phyloP scores from a whole-genome alignment of 2,329 filamentous ascomycete genomes.

The Fusarium pseudoanthophilum region DNA sequence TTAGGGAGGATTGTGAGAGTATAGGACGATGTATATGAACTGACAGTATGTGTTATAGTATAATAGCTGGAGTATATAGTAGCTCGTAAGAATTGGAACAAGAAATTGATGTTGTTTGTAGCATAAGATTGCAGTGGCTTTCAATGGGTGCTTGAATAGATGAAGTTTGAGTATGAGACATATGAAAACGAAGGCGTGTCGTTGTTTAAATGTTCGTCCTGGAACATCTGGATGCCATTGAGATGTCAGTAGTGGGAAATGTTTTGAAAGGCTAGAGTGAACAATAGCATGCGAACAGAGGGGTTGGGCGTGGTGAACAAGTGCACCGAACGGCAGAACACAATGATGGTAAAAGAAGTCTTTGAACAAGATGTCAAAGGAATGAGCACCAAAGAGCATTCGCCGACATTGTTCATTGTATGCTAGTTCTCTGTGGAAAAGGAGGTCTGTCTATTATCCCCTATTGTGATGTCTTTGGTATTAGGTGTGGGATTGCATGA shows the following conservation, averaged over 20 bases:
- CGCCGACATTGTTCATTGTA: not conserved
- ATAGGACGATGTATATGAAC: not conserved
- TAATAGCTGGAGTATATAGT: not conserved
- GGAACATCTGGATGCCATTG: fast-evolving
- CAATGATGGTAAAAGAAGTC: not conserved
- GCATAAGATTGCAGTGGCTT: not conserved
- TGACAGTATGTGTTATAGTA: not conserved
- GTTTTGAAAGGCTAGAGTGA: not conserved
- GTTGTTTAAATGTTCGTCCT: not conserved
- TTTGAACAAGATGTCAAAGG: not conserved
- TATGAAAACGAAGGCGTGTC: not conserved
- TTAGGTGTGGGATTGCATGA: not conserved
- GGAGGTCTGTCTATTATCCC: not conserved
- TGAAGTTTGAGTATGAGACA: no score
- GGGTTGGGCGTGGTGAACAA: not conserved
- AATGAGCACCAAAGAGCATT: fast-evolving
- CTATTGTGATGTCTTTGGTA: no score
- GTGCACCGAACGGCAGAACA: not conserved
- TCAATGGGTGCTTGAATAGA: not conserved
- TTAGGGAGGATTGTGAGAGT: not conserved
- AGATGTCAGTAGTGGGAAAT: not conserved
- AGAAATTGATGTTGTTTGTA: not conserved
- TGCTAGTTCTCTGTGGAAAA: not conserved
- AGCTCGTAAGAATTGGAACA: not conserved
- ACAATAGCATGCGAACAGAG: not conserved